Base-by-base conservation (phyloP, 2,329 filamentous ascomycete species). In the Dactylellina sp. region DNA sequence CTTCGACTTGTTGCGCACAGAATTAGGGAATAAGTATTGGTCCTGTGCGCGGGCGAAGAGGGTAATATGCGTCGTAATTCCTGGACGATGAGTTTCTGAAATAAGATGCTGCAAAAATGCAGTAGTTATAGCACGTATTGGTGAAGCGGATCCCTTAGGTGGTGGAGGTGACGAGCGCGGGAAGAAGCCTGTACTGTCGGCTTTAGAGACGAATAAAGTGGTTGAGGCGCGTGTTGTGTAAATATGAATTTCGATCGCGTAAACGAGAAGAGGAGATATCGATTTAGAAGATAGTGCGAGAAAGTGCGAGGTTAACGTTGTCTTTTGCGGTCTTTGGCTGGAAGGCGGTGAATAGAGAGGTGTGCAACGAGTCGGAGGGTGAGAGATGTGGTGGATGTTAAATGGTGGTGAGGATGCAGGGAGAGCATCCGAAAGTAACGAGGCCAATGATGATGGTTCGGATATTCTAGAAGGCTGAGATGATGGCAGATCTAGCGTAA, bases 11-110 rank as follows among this genome's bases (percentile, higher is more conserved):
- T 97, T 94, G 72, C 96, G 89, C 40, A 93, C 88, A 79, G 94
- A 98, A 0, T 92, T 92, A 0, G 95, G 93, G 80, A 98, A 99
- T 12, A 99, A 86, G 78, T 99, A 99, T 79, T 98, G 95, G 57
- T 90, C 89, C 80, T 98, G 95, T 0, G 95, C 89, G 71, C 95
- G 87, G 0, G 95, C 96, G 80, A 99, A 99, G 2, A 99, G 85
- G 62, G 92, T 97, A 25, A 99, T 1, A 68, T 79, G 63, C 97
- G 87, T 39, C 92, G 86, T 77, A 89, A 89, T 52, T 88, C 86
- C 55, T n/a, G 49, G 86, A 86, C 28, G 85, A 84, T 44, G 91
- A 86, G 75, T 87, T 86, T 53, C 89, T 85, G 87, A 85, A 24
- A 95, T 85, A 0, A 99, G 84, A 81, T 91, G 91, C 9, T 86